Evolutionary conservation across 2,329 filamentous ascomycete genomes (phyloP).

Genomic region (Fusarium bulbicola): DNA sequence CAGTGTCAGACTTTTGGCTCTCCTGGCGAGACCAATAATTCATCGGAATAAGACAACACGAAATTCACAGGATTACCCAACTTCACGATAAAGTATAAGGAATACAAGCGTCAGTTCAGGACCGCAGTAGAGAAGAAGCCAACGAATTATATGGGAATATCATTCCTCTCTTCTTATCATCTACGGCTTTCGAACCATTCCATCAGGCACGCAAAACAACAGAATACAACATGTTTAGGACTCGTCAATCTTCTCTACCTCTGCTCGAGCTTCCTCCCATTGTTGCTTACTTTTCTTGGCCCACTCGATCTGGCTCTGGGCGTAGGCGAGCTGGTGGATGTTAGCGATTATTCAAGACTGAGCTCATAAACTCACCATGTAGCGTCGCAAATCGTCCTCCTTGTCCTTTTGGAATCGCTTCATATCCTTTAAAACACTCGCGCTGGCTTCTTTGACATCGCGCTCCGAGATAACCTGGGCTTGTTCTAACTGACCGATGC

Average conservation of each 20-base stretch:
- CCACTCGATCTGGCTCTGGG: slow-evolving; percentile 93
- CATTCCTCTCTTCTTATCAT: slow-evolving; percentile 15
- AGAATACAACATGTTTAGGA: slow-evolving; percentile 45
- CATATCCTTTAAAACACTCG: slow-evolving; percentile 87
- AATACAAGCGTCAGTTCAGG: not conserved
- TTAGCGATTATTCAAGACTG: slow-evolving; percentile 28
- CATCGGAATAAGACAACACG: not conserved
- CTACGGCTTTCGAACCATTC: slow-evolving; percentile 8
- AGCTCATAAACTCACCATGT: slow-evolving; percentile 78
- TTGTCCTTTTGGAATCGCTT: slow-evolving; percentile 95
- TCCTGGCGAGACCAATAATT: not conserved
- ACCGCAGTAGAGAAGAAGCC: not conserved
- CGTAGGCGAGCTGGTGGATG: slow-evolving; percentile 79
- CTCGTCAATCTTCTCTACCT: slow-evolving; percentile 87
- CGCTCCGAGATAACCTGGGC: slow-evolving; percentile 87
- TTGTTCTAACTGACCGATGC: slow-evolving; percentile 85
- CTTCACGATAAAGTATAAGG: not conserved
- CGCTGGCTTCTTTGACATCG: slow-evolving; percentile 92
- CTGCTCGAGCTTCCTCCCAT: slow-evolving; percentile 89
- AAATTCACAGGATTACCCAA: not conserved
- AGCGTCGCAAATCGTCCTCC: slow-evolving; percentile 90
- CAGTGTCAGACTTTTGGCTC: not conserved
- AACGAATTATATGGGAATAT: slow-evolving; percentile 30
- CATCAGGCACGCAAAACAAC: not conserved
- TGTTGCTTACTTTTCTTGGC: slow-evolving; percentile 88